A percentile compares a stretch with the other conserved stretches of the same genome.
Conservation (phyloP, 164 flowering plant species). For the Cinnamomum micranthum region DNA sequence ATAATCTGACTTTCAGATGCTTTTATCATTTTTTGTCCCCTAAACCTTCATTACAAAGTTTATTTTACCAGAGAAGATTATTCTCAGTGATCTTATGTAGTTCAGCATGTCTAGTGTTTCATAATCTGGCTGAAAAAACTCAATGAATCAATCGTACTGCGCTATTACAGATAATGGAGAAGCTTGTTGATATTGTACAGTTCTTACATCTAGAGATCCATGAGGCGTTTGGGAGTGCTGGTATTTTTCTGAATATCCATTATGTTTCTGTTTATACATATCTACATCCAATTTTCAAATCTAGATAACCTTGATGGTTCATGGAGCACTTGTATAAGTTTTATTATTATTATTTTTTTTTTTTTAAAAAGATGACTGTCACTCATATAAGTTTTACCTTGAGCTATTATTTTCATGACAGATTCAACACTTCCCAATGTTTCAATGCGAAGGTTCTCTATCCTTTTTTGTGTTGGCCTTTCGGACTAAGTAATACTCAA, state of each 20-base stretch:
- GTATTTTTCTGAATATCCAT: constrained; percentile 33
- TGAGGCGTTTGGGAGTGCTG: constrained; percentile 68
- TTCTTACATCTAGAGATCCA: constrained; percentile 78
- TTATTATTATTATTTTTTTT: too few species aligned
- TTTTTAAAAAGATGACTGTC: not conserved
- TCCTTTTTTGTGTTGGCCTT: not conserved
- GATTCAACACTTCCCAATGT: not conserved
- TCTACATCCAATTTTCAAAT: not conserved
- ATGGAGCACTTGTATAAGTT: not conserved
- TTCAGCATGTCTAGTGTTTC: not conserved
- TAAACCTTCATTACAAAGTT: not conserved
- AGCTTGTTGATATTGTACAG: constrained; percentile 88
- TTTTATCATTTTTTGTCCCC: not conserved
- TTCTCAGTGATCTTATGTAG: not conserved
- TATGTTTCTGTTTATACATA: not conserved
- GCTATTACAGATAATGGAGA: constrained; percentile 79
- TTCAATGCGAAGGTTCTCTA: not conserved
- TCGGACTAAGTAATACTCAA: not conserved
- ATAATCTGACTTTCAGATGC: not conserved
- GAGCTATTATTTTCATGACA: not conserved
- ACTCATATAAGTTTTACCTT: not conserved
- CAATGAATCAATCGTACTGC: not conserved
- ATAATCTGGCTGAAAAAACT: not conserved
- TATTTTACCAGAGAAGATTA: not conserved
- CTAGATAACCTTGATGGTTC: not conserved